Evolutionary conservation across 202 grass and related monocot genomes (phyloP).

Genomic region (Digitaria exilis): DNA sequence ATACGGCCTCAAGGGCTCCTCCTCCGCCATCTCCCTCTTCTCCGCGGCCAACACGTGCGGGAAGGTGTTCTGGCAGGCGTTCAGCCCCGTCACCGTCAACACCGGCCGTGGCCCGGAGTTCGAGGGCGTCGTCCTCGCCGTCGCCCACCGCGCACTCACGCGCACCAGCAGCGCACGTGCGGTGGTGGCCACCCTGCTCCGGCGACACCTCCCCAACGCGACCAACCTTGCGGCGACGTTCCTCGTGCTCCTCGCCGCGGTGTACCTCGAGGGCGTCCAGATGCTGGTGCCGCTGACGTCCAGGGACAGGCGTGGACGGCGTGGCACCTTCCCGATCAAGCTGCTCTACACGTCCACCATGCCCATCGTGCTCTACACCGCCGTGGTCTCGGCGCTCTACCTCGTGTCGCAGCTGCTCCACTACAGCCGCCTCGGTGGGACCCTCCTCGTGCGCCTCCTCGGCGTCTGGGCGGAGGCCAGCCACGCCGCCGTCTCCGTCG

Average conservation of each 20-base stretch:
- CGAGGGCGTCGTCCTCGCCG: not conserved
- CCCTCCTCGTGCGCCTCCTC: not conserved
- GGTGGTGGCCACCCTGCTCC: not conserved
- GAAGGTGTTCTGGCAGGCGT: constrained; percentile 6
- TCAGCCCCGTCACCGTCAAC: constrained; percentile 12
- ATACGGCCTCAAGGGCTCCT: not conserved
- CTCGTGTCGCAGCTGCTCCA: constrained; percentile 1
- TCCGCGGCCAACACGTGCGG: constrained; percentile 22
- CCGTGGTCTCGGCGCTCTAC: not conserved
- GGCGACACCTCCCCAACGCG: not conserved
- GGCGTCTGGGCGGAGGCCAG: not conserved
- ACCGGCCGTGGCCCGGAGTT: not conserved
- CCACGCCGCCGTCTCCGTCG: not conserved
- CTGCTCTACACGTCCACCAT: constrained; percentile 17
- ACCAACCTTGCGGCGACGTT: not conserved
- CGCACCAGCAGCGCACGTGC: not conserved
- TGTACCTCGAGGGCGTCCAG: constrained; percentile 7
- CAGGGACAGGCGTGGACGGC: not conserved
- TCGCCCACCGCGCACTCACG: not conserved
- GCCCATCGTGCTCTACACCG: constrained; percentile 9
- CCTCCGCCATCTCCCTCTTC: not conserved
- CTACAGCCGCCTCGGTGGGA: not conserved
- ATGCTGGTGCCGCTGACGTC: not conserved
- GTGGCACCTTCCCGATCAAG: constrained; percentile 12
- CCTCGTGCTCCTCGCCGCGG: not conserved